Base-by-base conservation (phyloP, 179 eudicot genomes). In the Actinidia polygama region DNA sequence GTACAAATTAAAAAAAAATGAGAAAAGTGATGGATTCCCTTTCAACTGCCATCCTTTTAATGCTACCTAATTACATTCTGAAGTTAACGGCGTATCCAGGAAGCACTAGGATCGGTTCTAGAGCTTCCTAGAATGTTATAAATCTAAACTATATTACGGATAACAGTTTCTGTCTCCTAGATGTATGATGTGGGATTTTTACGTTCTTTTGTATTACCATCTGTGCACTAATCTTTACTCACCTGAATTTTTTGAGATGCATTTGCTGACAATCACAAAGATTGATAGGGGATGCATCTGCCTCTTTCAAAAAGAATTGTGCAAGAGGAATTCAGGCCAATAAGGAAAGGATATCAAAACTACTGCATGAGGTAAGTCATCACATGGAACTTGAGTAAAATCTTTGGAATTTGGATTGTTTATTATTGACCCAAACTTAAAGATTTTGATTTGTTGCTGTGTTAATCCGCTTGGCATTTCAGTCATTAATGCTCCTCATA, bases 401-500 rank as follows among this genome's bases (percentile, higher is more conserved):
- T 68, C 44, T 24, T 24, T 36, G 44, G 44, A 40, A 30, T 30
- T 26, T 67, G 2, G 11, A 30, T 44, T 50, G n/a, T 72, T 51
- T 19, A 12, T 83, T 58, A 19, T 18, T 58, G 24, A 49, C 16
- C 40, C 68, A 15, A 10, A 70, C 80, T 75, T 4, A 82, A 53
- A 64, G 36, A 54, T 68, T 23, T 8, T 59, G 7, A 73, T 23
- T 83, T 69, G 44, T 79, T 79, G n/a, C 73, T 74, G 11, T 63
- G 49, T 78, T 15, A 23, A 53, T 80, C 36, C 23, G 23, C 75
- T 63, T 55, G 78, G 59, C 54, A 71, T 87, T 87, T 86, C 95
- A 96, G 98, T 96, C 99, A 55, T 94, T 95, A 73, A 96, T 96
- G 99, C 99, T 96, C 55, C 95, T 96, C 87, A 96, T 98, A 75